phyloP scores from a whole-genome alignment of 768 basidiomycete species.

The Leccinellum rugosiceps region DNA sequence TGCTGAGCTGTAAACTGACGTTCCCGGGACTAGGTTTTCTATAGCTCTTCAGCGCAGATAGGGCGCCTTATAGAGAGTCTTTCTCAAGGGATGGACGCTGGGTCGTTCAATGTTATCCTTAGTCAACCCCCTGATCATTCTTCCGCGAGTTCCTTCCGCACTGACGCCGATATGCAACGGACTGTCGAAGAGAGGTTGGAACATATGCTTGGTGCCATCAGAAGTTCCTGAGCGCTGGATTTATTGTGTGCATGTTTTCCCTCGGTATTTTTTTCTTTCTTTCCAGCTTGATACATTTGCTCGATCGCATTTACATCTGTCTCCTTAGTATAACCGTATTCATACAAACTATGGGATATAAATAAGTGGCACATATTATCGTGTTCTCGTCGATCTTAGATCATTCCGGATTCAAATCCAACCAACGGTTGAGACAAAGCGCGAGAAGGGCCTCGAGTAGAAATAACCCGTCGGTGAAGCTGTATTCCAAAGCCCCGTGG shows the following conservation, averaged over 20 bases:
- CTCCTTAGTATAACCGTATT: constrained; percentile 29
- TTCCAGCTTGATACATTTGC: constrained; percentile 10
- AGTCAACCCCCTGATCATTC: constrained; percentile 48
- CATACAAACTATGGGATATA: constrained; percentile 35
- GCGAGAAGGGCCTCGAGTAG: constrained; percentile 63
- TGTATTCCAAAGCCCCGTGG: constrained; percentile 62
- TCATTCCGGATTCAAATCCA: constrained; percentile 52
- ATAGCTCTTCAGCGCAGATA: constrained; percentile 67
- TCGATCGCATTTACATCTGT: constrained; percentile 19
- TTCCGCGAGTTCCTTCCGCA: constrained; percentile 56
- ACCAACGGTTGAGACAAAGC: constrained; percentile 71
- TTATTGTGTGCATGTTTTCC: constrained; percentile 21
- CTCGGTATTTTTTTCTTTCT: constrained; percentile 3
- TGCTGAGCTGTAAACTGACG: constrained; percentile 7
- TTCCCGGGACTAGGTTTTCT: constrained; percentile 26
- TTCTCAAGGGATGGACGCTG: constrained; percentile 78
- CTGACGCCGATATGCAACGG: constrained; percentile 61
- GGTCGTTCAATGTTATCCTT: constrained; percentile 75
- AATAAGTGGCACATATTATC: constrained; percentile 23
- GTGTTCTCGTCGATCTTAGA: constrained; percentile 11
- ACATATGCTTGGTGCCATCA: constrained; percentile 54
- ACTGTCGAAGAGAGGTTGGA: constrained; percentile 76
- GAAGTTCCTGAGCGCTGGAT: constrained; percentile 29
- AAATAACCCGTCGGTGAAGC: constrained; percentile 57
- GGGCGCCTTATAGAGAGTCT: constrained; percentile 80